These are phyloP conservation scores for Lomentospora prolificans DNA, from an alignment of 2,329 filamentous ascomycete species.

Conservation along the genomic window DNA sequence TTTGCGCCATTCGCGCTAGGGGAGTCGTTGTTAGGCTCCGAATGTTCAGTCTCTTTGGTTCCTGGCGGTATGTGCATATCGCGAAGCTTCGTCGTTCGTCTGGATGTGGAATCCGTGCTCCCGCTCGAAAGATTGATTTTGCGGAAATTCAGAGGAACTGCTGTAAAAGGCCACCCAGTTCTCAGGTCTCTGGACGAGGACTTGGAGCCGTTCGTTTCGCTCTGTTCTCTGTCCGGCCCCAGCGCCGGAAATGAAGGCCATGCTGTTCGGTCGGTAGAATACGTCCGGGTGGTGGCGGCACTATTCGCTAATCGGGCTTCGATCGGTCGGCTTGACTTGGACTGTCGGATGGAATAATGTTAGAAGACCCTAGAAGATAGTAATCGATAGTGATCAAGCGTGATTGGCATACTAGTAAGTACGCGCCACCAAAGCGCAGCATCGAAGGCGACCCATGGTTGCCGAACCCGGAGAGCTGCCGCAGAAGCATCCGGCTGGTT, in stretches of 20 bases:
- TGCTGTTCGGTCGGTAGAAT: not conserved
- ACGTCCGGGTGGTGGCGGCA: not conserved
- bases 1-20: too few species aligned
- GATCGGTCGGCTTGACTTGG: not conserved
- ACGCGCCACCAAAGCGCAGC: not conserved
- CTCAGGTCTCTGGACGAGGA: too few species aligned
- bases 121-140: too few species aligned
- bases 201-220: not conserved
- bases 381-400: too few species aligned
- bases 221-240: not conserved
- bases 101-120: too few species aligned
- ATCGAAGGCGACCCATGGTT: not conserved
- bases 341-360: not conserved
- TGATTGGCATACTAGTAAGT: not conserved
- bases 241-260: not conserved
- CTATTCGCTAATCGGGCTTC: conserved; percentile 2
- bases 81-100: too few species aligned
- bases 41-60: too few species aligned
- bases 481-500: conserved; percentile 5
- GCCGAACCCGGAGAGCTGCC: conserved; percentile 3
- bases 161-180: too few species aligned
- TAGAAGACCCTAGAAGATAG: not conserved
- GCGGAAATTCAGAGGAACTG: too few species aligned
- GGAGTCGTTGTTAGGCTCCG: too few species aligned
- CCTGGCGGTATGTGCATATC: too few species aligned